These are phyloP conservation scores for Flaveria robusta DNA, from an alignment of 129 eudicot species.

Conservation along the genomic window DNA sequence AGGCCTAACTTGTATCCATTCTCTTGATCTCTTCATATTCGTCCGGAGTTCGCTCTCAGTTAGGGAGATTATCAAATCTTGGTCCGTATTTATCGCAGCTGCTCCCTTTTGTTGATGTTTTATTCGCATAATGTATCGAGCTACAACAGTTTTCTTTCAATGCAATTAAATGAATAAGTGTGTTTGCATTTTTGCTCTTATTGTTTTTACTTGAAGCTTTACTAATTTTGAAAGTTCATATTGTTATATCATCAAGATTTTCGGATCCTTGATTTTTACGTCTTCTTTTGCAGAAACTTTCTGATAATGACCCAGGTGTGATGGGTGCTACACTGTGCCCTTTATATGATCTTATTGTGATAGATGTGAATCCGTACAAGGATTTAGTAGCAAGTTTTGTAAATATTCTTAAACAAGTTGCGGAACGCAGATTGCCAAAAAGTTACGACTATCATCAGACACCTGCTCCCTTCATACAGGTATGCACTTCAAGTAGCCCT, in stretches of 20 bases:
- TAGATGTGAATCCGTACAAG: slow-evolving; percentile 76
- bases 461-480: slow-evolving; percentile 99
- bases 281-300: slow-evolving; percentile 66
- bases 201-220: too few species aligned
- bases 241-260: slow-evolving; percentile 11
- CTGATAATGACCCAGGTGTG: slow-evolving; percentile 98
- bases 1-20: too few species aligned
- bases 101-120: slow-evolving; percentile 7
- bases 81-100: neutral
- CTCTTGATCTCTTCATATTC: too few species aligned
- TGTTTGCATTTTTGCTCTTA: too few species aligned
- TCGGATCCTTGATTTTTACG: slow-evolving; percentile 18
- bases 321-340: slow-evolving; percentile 99
- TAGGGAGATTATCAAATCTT: slow-evolving; percentile 12
- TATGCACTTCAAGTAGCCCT: slow-evolving; percentile 25
- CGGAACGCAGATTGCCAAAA: slow-evolving; percentile 96
- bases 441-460: slow-evolving; percentile 98
- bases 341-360: slow-evolving; percentile 69
- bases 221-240: too few species aligned
- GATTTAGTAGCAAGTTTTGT: slow-evolving; percentile 91
- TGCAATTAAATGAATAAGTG: neutral
- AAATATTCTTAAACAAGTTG: slow-evolving; percentile 96
- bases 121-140: neutral
- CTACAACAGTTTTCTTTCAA: neutral
- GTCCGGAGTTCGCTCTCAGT: too few species aligned